Base-by-base conservation (phyloP, 192 early-diverging fungal genomes). In the Coemansia sp. region DNA sequence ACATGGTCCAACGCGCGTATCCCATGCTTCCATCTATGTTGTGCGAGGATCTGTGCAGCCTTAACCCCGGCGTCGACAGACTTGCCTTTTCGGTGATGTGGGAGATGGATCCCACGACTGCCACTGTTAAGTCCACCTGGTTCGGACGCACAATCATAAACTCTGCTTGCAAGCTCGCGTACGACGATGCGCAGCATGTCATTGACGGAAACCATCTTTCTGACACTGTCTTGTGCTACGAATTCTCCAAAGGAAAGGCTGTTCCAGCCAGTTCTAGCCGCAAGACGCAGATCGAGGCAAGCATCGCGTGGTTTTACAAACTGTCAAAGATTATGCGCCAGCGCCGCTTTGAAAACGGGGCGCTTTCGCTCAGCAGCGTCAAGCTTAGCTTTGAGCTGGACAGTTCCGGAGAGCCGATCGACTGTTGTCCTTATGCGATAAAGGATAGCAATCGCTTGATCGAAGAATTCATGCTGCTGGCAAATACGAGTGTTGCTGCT, bases 301-400 rank as follows among this genome's bases (percentile, higher is more conserved):
- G 86, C 61, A 87, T 86, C 21, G 36, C 71, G 34, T 68, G 68
- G 53, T 80, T 92, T 34, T 88, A 86, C 63, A 45, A 67, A 46
- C 75, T 91, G 21, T 84, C 87, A 63, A 66, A 59, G 51, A 72
- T 75, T n/a, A 68, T 91, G 83, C 72, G 90, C 43, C 49, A 73
- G 83, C 88, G 76, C 66, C 88, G 72, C 5, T 73, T 98, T 66
- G 92, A 89, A 35, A 75, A 76, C 34, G 98, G 98, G 61, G 96
- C 96, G 2, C 75, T 99, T 39, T 94, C 95, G 2, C 84, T 99
- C 34, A 93, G 92, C 14, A 93, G 90, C 44, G 93, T 95, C 20
- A 93, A 94, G 84, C 91, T 99, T 14, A 89, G 93, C 26, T 99
- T 98, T 84, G 90, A 91, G 51, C 85, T 99, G 58, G 96, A 99